phyloP scores from a whole-genome alignment of 176 grass and related monocot genomes.

The Oryza brachyantha region DNA sequence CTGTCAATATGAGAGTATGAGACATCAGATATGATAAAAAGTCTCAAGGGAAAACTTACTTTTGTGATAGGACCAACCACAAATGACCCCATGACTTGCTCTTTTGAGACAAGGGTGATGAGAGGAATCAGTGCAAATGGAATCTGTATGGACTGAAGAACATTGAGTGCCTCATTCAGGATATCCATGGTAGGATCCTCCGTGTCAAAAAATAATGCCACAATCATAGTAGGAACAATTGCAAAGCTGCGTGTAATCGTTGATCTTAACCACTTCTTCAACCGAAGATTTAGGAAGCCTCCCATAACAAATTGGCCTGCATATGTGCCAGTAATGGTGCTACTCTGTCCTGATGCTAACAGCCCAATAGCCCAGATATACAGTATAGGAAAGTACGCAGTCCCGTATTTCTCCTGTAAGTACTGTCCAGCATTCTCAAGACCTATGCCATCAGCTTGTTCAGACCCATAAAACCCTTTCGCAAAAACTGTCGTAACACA shows the following conservation, averaged over 20 bases:
- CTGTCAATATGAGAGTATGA: neutral
- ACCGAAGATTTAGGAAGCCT: constrained; percentile 87
- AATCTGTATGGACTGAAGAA: constrained; percentile 96
- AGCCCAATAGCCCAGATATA: constrained; percentile 94
- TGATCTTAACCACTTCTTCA: constrained; percentile 92
- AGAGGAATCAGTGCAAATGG: constrained; percentile 95
- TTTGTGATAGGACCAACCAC: constrained; percentile 76
- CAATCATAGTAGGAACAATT: constrained; percentile 88
- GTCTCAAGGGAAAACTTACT: constrained; percentile 49
- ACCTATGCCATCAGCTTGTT: constrained; percentile 63
- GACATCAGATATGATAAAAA: no score
- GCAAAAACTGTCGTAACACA: constrained; percentile 88
- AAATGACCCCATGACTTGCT: constrained; percentile 85
- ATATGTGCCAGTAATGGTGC: constrained; percentile 88
- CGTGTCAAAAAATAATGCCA: constrained; percentile 88
- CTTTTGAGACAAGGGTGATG: constrained; percentile 87
- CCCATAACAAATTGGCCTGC: constrained; percentile 95
- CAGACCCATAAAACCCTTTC: constrained; percentile 82
- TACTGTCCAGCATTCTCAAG: constrained; percentile 93
- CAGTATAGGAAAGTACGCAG: constrained; percentile 68
- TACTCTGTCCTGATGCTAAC: constrained; percentile 91
- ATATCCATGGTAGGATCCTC: constrained; percentile 88
- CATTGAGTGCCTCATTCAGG: constrained; percentile 91
- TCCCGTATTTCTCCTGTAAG: constrained; percentile 87
- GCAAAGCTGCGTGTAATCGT: constrained; percentile 85